Evolutionary conservation across 2,329 filamentous ascomycete species (phyloP).

Genomic region (Cytospora schulzeri): DNA sequence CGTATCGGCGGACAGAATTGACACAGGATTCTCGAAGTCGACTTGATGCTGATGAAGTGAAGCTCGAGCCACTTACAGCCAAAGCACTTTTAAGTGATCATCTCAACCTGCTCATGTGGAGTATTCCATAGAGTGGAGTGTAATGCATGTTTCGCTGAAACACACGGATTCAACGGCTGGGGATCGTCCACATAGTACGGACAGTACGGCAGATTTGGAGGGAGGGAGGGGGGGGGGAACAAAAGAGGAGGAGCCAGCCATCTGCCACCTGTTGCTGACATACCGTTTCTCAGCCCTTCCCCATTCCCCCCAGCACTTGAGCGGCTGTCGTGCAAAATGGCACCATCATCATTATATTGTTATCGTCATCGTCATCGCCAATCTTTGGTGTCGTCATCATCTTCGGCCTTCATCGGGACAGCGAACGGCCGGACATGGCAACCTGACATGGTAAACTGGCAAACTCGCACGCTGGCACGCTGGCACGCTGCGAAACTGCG

Average conservation of each 20-base stretch:
- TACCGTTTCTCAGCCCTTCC: not conserved
- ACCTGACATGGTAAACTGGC: not conserved
- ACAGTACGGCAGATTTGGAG: not conserved
- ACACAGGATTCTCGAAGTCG: not conserved
- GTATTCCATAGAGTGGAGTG: not conserved
- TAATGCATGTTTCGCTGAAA: not conserved
- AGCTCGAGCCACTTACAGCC: not conserved
- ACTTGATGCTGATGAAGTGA: not conserved
- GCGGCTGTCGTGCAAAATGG: not conserved
- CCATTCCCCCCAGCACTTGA: not conserved
- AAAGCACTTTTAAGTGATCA: not conserved
- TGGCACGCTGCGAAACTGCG: no score
- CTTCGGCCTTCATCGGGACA: not conserved
- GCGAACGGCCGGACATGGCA: not conserved
- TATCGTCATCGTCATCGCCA: not conserved
- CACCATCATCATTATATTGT: not conserved
- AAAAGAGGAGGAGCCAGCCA: not conserved
- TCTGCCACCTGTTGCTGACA: not conserved
- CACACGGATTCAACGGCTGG: constrained; percentile 2
- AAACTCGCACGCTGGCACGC: no score
- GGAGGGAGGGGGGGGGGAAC: no score
- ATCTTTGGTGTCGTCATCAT: not conserved
- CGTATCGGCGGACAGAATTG: not conserved
- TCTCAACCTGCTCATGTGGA: not conserved
- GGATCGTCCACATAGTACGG: not conserved